Percentiles rank a stretch among this genome's conserved stretches.
Evolutionary conservation across 2,329 filamentous ascomycete genomes (phyloP).

Genomic region (Colletotrichum tofieldiae): DNA sequence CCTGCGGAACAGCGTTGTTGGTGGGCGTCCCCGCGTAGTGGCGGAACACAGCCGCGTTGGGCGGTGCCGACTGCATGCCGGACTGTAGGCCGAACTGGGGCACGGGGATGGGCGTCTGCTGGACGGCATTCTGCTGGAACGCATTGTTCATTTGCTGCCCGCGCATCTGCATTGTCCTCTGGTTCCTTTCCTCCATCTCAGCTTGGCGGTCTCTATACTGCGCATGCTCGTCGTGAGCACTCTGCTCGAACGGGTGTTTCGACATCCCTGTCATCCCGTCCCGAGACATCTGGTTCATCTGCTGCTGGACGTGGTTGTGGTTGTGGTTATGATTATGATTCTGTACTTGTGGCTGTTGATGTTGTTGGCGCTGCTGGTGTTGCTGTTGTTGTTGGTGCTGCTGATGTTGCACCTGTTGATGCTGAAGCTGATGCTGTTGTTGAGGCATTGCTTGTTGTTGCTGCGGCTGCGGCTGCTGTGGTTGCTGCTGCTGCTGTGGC

Average conservation of each 20-base stretch:
- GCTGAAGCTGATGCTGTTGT: conserved; percentile 42
- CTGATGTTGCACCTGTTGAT: conserved; percentile 29
- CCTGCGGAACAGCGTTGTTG: conserved; percentile 25
- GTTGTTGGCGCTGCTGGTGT: conserved; percentile 33
- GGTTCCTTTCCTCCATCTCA: conserved; percentile 30
- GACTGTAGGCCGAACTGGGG: conserved; percentile 44
- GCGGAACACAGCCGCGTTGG: conserved; percentile 36
- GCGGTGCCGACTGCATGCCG: conserved; percentile 37
- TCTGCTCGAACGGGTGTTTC: conserved; percentile 43
- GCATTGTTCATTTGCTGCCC: conserved; percentile 41
- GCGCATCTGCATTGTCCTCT: conserved; percentile 38
- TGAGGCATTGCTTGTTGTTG: conserved; percentile 48
- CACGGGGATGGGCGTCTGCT: conserved; percentile 44
- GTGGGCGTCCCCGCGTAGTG: conserved; percentile 38
- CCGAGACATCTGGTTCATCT: conserved; percentile 42
- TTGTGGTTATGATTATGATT: conserved; percentile 27
- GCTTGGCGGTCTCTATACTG: conserved; percentile 41
- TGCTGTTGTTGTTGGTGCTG: conserved; percentile 44
- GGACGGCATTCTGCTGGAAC: conserved; percentile 38
- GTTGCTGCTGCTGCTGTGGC: conserved; percentile 24
- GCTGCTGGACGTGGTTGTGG: conserved; percentile 32
- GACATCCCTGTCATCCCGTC: conserved; percentile 36
- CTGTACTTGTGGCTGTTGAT: conserved; percentile 33
- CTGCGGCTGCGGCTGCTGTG: conserved; percentile 37
- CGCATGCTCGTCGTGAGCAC: conserved; percentile 41